phyloP scores from a whole-genome alignment of 1,139 yeast species.

The Magnusiomyces ingens region DNA sequence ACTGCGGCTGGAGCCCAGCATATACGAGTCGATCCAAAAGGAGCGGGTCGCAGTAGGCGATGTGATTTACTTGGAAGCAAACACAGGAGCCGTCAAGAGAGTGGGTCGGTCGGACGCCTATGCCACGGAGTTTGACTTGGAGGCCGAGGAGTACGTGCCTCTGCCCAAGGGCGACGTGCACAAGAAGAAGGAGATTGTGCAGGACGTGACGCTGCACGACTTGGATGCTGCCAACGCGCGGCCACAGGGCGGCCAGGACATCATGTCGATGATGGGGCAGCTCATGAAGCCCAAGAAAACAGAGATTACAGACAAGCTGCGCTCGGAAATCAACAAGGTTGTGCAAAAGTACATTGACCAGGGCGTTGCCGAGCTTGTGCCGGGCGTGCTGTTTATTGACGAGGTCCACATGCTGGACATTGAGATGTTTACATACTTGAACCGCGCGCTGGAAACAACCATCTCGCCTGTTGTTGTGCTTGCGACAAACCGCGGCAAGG shows the following conservation, averaged over 20 bases:
- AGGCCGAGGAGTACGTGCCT: slow-evolving; percentile 98
- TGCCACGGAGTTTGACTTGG: slow-evolving; percentile 96
- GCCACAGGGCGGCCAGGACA: slow-evolving; percentile 99
- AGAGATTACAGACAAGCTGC: slow-evolving; percentile 94
- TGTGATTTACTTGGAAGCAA: slow-evolving; percentile 93
- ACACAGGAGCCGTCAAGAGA: slow-evolving; percentile 94
- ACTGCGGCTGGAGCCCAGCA: slow-evolving; percentile 86
- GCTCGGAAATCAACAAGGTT: slow-evolving; percentile 90
- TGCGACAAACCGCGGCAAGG: slow-evolving; percentile 97
- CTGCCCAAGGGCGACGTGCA: slow-evolving; percentile 98
- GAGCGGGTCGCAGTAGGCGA: slow-evolving; percentile 94
- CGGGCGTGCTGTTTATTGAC: slow-evolving; percentile 95
- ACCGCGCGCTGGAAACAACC: slow-evolving; percentile 94
- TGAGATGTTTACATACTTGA: slow-evolving; percentile 91
- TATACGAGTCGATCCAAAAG: slow-evolving; percentile 92
- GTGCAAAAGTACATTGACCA: slow-evolving; percentile 95
- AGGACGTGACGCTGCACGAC: slow-evolving; percentile 94
- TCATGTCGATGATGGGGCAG: slow-evolving; percentile 98
- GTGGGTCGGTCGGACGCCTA: slow-evolving; percentile 98
- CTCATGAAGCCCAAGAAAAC: slow-evolving; percentile 92
- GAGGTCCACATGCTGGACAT: slow-evolving; percentile 99
- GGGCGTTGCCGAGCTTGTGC: slow-evolving; percentile 96
- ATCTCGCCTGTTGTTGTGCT: slow-evolving; percentile 94
- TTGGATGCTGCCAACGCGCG: slow-evolving; percentile 93
- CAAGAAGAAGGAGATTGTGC: slow-evolving; percentile 96